Percentiles rank a stretch among this genome's conserved stretches.
Evolutionary conservation across 2,329 filamentous ascomycete genomes (phyloP).

Genomic region (Penicillium sp.): DNA sequence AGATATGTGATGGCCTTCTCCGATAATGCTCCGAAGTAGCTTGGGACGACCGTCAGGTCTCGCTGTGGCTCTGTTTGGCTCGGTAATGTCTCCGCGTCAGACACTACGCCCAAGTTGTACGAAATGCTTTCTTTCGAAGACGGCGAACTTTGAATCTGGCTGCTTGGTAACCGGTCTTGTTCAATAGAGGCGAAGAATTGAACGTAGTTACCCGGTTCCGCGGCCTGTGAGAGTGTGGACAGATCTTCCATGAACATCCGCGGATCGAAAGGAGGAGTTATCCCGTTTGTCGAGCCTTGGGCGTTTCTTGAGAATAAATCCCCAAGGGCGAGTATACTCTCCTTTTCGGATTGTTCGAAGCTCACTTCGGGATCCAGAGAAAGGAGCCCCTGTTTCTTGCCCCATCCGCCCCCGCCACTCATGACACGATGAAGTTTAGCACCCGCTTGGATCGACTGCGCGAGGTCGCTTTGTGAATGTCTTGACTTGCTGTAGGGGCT

Average conservation of each 20-base stretch:
- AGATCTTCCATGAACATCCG: constrained; percentile 35
- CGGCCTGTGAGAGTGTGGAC: constrained; percentile 45
- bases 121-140: constrained; percentile 22
- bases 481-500: constrained; percentile 15
- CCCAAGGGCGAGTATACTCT: constrained; percentile 27
- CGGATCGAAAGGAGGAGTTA: constrained; percentile 26
- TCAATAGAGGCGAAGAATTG: constrained; percentile 48
- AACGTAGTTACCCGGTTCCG: constrained; percentile 43
- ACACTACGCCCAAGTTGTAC: constrained; percentile 40
- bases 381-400: constrained; percentile 51
- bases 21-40: constrained; percentile 46
- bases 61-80: constrained; percentile 12
- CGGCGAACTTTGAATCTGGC: not conserved
- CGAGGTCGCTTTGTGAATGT: constrained; percentile 29
- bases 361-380: constrained; percentile 47
- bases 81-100: constrained; percentile 29
- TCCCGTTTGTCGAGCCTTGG: not conserved
- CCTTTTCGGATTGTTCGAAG: constrained; percentile 30
- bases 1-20: constrained; percentile 44
- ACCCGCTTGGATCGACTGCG: constrained; percentile 35
- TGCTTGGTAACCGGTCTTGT: constrained; percentile 13
- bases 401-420: constrained; percentile 51
- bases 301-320: constrained; percentile 28
- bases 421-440: constrained; percentile 48
- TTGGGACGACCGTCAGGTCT: constrained; percentile 31